A percentile compares a stretch with the other conserved stretches of the same genome.
phyloP scores from a whole-genome alignment of 192 early-diverging fungal genomes.

The Allomyces macrogynus region DNA sequence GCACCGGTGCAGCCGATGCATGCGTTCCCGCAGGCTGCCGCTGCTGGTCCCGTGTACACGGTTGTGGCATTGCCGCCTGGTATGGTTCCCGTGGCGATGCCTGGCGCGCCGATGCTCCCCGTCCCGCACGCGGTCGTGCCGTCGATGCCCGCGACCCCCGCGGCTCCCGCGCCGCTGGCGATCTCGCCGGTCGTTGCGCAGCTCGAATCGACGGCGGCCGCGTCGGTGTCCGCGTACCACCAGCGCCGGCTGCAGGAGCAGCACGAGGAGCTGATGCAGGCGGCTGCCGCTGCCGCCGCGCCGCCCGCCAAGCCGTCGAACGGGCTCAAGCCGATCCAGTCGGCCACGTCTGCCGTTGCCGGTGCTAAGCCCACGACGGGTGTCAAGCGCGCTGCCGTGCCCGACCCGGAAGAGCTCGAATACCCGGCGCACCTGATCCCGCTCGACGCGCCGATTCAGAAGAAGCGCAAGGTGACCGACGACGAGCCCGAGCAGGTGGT shows the following conservation, averaged over 20 bases:
- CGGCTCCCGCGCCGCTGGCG: too few species aligned
- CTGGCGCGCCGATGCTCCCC: not conserved
- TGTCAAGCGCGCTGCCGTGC: not conserved
- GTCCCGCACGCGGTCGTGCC: not conserved
- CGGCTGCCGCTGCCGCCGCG: not conserved
- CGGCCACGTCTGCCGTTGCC: too few species aligned
- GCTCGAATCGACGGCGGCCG: not conserved
- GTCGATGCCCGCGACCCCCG: too few species aligned
- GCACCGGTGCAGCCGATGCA: not conserved
- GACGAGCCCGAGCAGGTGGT: not conserved
- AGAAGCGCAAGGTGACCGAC: not conserved
- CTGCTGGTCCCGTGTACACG: not conserved
- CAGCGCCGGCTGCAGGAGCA: not conserved
- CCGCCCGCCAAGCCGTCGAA: not conserved
- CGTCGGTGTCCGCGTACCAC: not conserved
- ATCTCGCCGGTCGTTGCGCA: not conserved
- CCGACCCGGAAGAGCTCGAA: not conserved
- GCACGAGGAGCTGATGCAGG: not conserved
- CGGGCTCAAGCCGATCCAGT: not conserved
- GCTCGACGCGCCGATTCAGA: not conserved
- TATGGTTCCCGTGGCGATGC: not conserved
- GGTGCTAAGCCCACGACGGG: not conserved
- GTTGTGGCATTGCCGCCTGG: not conserved
- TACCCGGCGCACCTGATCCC: slow-evolving; percentile 1
- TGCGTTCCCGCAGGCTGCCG: not conserved